Evolutionary conservation across 805 yeast genomes (phyloP).

Genomic region (Pichia heedii): DNA sequence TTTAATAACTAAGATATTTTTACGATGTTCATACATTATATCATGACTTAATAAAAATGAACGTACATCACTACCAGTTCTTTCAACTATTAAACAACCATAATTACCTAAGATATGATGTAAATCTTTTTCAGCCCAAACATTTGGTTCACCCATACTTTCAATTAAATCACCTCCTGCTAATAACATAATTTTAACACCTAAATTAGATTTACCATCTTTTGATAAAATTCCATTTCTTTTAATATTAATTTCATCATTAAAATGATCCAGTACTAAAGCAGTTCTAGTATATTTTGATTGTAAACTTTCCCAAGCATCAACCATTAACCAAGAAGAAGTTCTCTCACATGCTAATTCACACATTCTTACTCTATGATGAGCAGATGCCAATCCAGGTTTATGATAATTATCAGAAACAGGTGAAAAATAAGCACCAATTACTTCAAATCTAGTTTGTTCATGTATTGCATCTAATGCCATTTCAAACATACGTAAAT

Average conservation of each 20-base stretch:
- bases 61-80: constrained; percentile 95
- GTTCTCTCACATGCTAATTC: constrained; percentile 97
- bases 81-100: constrained; percentile 93
- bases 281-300: constrained; percentile 90
- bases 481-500: constrained; percentile 97
- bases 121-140: constrained; percentile 94
- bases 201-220: constrained; percentile 44
- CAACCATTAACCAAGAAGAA: constrained; percentile 96
- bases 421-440: constrained; percentile 95
- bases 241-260: constrained; percentile 86
- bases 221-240: constrained; percentile 67
- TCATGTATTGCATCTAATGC: constrained; percentile 90
- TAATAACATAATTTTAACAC: constrained; percentile 88
- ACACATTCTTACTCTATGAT: constrained; percentile 94
- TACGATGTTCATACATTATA: constrained; percentile 92
- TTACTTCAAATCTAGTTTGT: constrained; percentile 86
- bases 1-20: constrained; percentile 88
- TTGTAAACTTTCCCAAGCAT: constrained; percentile 97
- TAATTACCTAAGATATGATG: constrained; percentile 93
- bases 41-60: constrained; percentile 88
- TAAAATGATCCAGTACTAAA: constrained; percentile 90
- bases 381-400: constrained; percentile 83
- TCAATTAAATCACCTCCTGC: constrained; percentile 98
- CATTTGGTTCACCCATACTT: constrained; percentile 99
- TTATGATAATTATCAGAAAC: constrained; percentile 89